phyloP scores from a whole-genome alignment of 2,329 filamentous ascomycete species.

The Colletotrichum sp. region DNA sequence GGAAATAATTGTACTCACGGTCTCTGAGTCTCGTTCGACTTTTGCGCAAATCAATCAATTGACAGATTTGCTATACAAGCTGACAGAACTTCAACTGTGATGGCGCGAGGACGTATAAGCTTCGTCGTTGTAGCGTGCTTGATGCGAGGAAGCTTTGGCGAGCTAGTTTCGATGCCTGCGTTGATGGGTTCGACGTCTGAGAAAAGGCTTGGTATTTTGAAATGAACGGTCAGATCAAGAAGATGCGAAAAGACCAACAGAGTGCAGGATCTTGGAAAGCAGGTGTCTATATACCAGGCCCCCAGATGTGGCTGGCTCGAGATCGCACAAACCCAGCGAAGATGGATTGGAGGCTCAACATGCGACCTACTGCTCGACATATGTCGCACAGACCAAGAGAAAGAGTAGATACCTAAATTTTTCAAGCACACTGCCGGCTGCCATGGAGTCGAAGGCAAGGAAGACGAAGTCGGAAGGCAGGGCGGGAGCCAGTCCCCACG shows the following conservation, averaged over 20 bases:
- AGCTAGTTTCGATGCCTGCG: neutral
- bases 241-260: slow-evolving; percentile 18
- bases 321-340: slow-evolving; percentile 33
- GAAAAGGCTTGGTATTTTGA: neutral
- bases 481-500: slow-evolving; percentile 26
- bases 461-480: slow-evolving; percentile 28
- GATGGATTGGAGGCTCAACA: slow-evolving; percentile 25
- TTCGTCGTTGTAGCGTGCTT: neutral
- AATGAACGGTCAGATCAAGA: neutral
- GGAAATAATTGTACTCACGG: neutral
- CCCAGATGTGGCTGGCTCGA: slow-evolving; percentile 30
- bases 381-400: slow-evolving; percentile 19
- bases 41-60: neutral
- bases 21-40: neutral
- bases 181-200: neutral
- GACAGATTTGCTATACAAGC: neutral
- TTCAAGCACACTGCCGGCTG: slow-evolving; percentile 9
- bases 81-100: neutral
- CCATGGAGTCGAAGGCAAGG: slow-evolving; percentile 3
- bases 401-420: slow-evolving; percentile 8
- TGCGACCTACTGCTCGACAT: slow-evolving; percentile 10
- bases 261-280: slow-evolving; percentile 35
- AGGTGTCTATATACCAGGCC: slow-evolving; percentile 41
- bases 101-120: neutral
- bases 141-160: neutral